A percentile compares a stretch with the other conserved stretches of the same genome.
phyloP scores from a whole-genome alignment of 495 filamentous ascomycete genomes.

The Penicillium coprophilum region DNA sequence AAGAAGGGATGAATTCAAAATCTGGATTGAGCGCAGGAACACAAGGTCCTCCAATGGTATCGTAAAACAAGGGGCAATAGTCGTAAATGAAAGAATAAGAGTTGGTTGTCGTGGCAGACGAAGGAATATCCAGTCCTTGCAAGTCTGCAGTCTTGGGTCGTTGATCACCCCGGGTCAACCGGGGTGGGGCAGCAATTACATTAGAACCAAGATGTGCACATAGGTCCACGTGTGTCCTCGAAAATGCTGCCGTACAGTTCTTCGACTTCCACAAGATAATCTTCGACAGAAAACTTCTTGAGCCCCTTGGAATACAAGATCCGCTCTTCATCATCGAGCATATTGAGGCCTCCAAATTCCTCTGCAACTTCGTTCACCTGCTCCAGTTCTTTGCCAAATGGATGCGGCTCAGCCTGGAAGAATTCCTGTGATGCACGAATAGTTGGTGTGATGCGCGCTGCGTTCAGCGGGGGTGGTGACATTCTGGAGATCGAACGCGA shows the following conservation, averaged over 20 bases:
- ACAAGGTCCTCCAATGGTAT: constrained; percentile 33
- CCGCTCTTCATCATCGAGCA: constrained; percentile 71
- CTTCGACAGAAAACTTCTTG: constrained; percentile 70
- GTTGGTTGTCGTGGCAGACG: constrained; percentile 31
- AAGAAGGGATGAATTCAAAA: constrained; percentile 7
- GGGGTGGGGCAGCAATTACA: constrained; percentile 11
- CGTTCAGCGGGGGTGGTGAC: constrained; percentile 41
- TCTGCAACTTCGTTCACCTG: constrained; percentile 71
- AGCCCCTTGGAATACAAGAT: constrained; percentile 65
- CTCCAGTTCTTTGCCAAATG: constrained; percentile 52
- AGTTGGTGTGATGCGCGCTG: constrained; percentile 35
- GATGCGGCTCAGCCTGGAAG: constrained; percentile 47
- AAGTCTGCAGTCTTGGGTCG: constrained; percentile 17
- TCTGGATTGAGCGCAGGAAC: constrained; percentile 16
- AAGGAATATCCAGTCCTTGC: constrained; percentile 28
- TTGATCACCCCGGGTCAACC: constrained; percentile 30
- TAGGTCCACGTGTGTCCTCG: constrained; percentile 45
- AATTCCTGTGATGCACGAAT: constrained; percentile 43
- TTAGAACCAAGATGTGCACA: constrained; percentile 47
- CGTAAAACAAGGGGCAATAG: constrained; percentile 20
- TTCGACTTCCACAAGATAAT: constrained; percentile 82
- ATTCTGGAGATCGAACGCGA: constrained; percentile 62
- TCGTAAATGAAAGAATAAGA: constrained; percentile 33
- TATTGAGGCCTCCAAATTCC: constrained; percentile 67
- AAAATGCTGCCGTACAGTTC: constrained; percentile 59